Conservation (phyloP, 164 flowering plant genomes). For the Piper longum region DNA sequence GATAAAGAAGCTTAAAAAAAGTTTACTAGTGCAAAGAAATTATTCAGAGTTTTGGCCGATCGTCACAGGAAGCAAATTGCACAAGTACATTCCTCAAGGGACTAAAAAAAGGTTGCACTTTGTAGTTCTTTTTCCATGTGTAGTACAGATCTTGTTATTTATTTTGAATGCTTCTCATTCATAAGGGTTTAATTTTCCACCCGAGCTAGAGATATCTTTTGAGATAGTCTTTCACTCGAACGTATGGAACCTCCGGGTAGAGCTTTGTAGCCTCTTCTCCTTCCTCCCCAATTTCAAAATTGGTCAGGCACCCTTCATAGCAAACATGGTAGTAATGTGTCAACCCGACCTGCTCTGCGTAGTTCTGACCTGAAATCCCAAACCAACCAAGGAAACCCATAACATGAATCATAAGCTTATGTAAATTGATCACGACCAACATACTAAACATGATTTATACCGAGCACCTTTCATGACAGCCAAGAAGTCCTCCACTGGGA, state of each 20-base stretch:
- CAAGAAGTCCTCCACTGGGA: constrained; percentile 31
- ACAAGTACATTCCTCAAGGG: too few species aligned
- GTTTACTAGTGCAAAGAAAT: too few species aligned
- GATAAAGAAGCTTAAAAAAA: too few species aligned
- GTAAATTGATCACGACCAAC: too few species aligned
- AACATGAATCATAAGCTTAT: not conserved
- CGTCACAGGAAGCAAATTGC: too few species aligned
- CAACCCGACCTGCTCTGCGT: constrained; percentile 38
- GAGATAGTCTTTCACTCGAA: constrained; percentile 36
- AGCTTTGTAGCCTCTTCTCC: constrained; percentile 59
- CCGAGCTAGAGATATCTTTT: constrained; percentile 17
- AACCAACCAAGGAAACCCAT: not conserved
- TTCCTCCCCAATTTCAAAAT: constrained; percentile 41
- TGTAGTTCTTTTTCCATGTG: too few species aligned
- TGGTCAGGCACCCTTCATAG: constrained; percentile 62
- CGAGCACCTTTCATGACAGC: constrained; percentile 29
- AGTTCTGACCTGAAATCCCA: constrained; percentile 27
- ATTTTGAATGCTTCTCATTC: not conserved
- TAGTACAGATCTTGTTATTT: not conserved
- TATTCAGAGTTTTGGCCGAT: too few species aligned
- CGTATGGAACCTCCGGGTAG: constrained; percentile 59
- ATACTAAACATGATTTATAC: too few species aligned
- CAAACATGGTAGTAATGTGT: constrained; percentile 60
- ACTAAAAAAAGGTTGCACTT: too few species aligned
- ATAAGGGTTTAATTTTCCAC: not conserved